A percentile compares a stretch with the other conserved stretches of the same genome.
phyloP scores from a whole-genome alignment of 352 stramenopile genomes.

The Pythium monospermum region DNA sequence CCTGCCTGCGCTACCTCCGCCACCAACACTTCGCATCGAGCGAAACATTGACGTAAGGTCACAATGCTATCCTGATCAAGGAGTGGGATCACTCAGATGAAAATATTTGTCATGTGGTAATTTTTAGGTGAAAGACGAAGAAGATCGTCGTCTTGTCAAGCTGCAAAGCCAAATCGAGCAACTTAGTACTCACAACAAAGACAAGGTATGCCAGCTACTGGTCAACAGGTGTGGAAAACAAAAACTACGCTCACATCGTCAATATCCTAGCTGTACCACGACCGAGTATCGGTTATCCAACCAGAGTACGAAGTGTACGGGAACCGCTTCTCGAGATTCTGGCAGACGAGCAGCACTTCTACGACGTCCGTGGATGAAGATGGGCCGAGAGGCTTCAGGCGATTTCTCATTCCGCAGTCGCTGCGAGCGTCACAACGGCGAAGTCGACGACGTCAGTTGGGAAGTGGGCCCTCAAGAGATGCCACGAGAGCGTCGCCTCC shows the following conservation, averaged over 20 bases:
- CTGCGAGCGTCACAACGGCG: conserved; percentile 29
- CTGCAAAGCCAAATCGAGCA: conserved; percentile 92
- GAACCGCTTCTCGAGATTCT: conserved; percentile 23
- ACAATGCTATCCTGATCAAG: too few relatives aligned
- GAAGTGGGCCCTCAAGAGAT: conserved; percentile 10
- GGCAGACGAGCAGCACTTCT: conserved; percentile 16
- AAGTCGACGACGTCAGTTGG: conserved; percentile 30
- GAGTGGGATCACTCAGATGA: too few relatives aligned
- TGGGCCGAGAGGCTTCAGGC: conserved; percentile 30
- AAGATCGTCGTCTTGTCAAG: conserved; percentile 91
- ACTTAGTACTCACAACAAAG: conserved; percentile 76
- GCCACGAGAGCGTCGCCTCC: conserved; percentile 19
- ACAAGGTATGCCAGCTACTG: too few relatives aligned
- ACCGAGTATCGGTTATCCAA: conserved; percentile 54
- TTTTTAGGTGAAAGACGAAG: conserved; percentile 87
- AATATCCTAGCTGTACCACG: conserved; percentile 47
- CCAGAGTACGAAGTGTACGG: conserved; percentile 54
- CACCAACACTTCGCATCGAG: conserved; percentile 91
- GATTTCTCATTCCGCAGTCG: conserved; percentile 29
- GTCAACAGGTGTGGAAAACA: conserved; percentile 31
- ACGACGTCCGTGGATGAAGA: conserved; percentile 37
- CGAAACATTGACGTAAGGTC: conserved; percentile 89
- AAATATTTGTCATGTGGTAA: neutral
- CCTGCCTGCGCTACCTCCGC: conserved; percentile 92
- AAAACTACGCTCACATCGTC: neutral